Conservation (phyloP, 768 basidiomycete species). For the Omphalotus guepiniiformis region DNA sequence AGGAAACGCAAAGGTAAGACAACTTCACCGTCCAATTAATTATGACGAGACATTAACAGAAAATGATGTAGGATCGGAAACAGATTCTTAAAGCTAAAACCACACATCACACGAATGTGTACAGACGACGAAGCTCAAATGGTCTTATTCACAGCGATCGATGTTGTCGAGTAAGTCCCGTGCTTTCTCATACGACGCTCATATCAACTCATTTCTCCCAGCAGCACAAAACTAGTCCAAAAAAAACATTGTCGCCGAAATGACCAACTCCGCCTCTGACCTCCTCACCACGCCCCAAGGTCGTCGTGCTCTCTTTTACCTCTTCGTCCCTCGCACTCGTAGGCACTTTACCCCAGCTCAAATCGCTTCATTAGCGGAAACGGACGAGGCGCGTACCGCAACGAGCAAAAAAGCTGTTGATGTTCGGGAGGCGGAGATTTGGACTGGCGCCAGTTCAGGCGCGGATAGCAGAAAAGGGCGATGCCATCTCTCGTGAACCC, state of each 20-base stretch:
- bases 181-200: too few relatives aligned
- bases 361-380: constrained; percentile 67
- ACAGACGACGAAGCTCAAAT: constrained; percentile 86
- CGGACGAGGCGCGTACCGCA: constrained; percentile 59
- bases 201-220: constrained; percentile 22
- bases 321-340: constrained; percentile 76
- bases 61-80: constrained; percentile 71
- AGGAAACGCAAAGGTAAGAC: constrained; percentile 80
- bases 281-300: constrained; percentile 67
- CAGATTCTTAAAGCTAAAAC: constrained; percentile 86
- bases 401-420: constrained; percentile 75
- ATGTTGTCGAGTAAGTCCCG: constrained; percentile 75
- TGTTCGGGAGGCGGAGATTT: constrained; percentile 64
- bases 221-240: constrained; percentile 85
- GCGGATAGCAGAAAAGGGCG: constrained; percentile 63
- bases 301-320: constrained; percentile 77
- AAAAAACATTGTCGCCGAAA: constrained; percentile 76
- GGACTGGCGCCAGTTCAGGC: constrained; percentile 69
- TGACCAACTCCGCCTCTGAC: constrained; percentile 53
- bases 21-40: too few relatives aligned
- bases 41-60: too few relatives aligned
- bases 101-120: constrained; percentile 86
- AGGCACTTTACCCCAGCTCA: constrained; percentile 87
- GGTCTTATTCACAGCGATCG: constrained; percentile 85
- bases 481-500: constrained; percentile 63